A percentile compares a stretch with the other conserved stretches of the same genome.
These are phyloP conservation scores for Triticum timopheevii DNA, from an alignment of 176 grass and related monocot genomes.

Conservation along the genomic window DNA sequence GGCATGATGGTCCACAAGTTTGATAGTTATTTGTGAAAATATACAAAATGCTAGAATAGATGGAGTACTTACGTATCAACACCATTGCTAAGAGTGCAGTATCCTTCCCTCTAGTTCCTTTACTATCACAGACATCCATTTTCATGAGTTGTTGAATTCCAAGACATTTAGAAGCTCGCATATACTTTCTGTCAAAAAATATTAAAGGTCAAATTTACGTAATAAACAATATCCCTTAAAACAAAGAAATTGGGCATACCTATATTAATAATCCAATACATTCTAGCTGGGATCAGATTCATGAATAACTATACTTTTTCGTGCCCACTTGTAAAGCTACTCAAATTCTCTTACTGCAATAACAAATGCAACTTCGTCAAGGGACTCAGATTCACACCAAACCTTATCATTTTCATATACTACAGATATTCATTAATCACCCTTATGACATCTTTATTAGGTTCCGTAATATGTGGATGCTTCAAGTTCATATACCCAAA, in stretches of 20 bases:
- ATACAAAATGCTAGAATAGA: constrained; percentile 30
- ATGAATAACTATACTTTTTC: constrained; percentile 58
- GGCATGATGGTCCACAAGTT: constrained; percentile 5
- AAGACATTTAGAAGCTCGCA: constrained; percentile 71
- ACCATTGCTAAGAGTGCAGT: constrained; percentile 73
- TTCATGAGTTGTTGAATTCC: constrained; percentile 84
- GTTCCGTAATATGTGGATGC: constrained; percentile 67
- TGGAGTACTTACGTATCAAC: constrained; percentile 66
- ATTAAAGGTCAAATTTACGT: constrained; percentile 18
- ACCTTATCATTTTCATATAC: constrained; percentile 63
- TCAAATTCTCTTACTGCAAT: constrained; percentile 89
- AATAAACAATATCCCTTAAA: constrained; percentile 9
- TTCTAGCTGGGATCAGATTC: constrained; percentile 47
- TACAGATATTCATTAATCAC: constrained; percentile 75
- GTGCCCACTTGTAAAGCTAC: constrained; percentile 80
- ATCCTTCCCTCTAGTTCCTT: constrained; percentile 71
- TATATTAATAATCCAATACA: constrained; percentile 38
- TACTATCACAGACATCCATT: constrained; percentile 90
- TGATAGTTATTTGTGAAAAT: neutral
- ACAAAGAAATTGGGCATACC: constrained; percentile 41
- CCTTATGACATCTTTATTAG: constrained; percentile 53
- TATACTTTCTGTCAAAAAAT: constrained; percentile 57
- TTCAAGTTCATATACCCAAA: constrained; percentile 84
- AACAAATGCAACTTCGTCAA: constrained; percentile 94
- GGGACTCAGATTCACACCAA: constrained; percentile 94